Conservation (phyloP, 768 basidiomycete genomes). For the Collybia mongolica region DNA sequence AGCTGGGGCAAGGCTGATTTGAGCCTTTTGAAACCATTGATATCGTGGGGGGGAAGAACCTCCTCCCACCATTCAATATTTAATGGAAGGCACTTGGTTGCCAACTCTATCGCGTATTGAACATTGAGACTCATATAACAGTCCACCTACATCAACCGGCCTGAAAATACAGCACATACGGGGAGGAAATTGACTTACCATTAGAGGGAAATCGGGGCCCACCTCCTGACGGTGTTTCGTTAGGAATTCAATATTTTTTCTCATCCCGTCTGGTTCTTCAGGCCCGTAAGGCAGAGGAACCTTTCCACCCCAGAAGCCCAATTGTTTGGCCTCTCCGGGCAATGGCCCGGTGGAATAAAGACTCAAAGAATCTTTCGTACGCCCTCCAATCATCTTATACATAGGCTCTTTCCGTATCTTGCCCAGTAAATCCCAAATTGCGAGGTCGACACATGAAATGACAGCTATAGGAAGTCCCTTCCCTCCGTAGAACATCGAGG, state of each 20-base stretch:
- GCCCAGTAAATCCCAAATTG: constrained; percentile 28
- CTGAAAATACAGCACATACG: not conserved
- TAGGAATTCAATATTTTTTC: constrained; percentile 26
- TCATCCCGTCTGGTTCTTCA: constrained; percentile 24
- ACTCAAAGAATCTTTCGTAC: constrained; percentile 24
- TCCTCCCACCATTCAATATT: constrained; percentile 33
- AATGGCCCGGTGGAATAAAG: constrained; percentile 27
- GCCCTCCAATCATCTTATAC: constrained; percentile 30
- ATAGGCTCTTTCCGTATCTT: constrained; percentile 28
- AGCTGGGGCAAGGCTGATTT: constrained; percentile 27
- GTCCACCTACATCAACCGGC: constrained; percentile 11
- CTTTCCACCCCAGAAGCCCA: constrained; percentile 29
- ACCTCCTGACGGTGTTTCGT: constrained; percentile 24
- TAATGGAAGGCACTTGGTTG: constrained; percentile 23
- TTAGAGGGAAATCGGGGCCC: constrained; percentile 27
- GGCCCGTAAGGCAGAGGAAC: constrained; percentile 29
- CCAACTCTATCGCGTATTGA: constrained; percentile 29
- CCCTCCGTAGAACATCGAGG: constrained; percentile 28
- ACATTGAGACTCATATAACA: constrained; percentile 29
- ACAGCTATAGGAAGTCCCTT: constrained; percentile 28
- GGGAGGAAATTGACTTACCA: constrained; percentile 9
- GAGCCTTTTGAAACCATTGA: constrained; percentile 23
- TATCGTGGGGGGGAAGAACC: constrained; percentile 27
- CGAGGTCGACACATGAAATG: constrained; percentile 29
- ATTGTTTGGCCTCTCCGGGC: constrained; percentile 21